Conservation (phyloP, 768 basidiomycete genomes). For the Saitozyma sp. region DNA sequence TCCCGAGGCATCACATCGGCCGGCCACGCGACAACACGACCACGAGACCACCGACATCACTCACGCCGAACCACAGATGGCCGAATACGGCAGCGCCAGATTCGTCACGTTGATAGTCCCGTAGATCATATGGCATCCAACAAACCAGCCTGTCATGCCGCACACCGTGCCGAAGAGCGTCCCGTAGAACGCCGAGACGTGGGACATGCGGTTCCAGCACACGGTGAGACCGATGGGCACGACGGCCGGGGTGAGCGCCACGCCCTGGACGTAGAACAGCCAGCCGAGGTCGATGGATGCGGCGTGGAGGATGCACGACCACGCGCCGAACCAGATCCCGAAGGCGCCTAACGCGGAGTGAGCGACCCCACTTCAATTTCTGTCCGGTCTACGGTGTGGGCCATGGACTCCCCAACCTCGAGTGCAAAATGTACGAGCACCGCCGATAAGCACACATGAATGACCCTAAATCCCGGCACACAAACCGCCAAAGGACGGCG, state of each 20-base stretch:
- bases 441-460: too few species aligned
- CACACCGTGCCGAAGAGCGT: conserved; percentile 24
- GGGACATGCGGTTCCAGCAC: conserved; percentile 17
- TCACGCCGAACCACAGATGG: conserved; percentile 25
- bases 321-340: conserved; percentile 46
- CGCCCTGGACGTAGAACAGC: conserved; percentile 30
- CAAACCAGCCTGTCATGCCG: conserved; percentile 24
- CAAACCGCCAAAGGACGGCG: too few species aligned
- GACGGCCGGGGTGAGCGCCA: conserved; percentile 27
- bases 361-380: neutral
- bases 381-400: too few species aligned
- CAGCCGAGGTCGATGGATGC: conserved; percentile 50
- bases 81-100: conserved; percentile 25
- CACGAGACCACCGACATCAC: neutral
- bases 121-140: conserved; percentile 27
- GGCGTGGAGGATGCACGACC: conserved; percentile 41
- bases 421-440: too few species aligned
- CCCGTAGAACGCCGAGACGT: conserved; percentile 21
- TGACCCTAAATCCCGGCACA: too few species aligned
- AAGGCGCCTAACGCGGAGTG: conserved; percentile 36
- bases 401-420: too few species aligned
- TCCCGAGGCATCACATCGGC: too few species aligned
- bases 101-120: conserved; percentile 28
- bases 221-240: conserved; percentile 27
- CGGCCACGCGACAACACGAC: too few species aligned